Conservation (phyloP, 2,329 filamentous ascomycete genomes). For the Microcyclospora pomicola region DNA sequence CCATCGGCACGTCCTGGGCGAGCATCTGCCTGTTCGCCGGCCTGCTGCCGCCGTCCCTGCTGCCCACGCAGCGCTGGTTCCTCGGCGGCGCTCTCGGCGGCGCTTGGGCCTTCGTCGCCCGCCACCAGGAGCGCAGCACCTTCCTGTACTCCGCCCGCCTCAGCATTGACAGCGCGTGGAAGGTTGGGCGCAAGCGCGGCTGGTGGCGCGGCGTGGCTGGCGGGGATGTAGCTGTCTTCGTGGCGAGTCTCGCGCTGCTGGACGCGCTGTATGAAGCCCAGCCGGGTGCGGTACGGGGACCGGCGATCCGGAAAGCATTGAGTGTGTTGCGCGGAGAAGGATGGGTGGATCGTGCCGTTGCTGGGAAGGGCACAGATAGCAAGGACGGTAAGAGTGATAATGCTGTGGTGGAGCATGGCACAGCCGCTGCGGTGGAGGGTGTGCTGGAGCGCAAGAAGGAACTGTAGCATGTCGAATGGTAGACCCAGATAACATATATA, state of each 20-base stretch:
- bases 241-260: conserved; percentile 61
- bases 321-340: conserved; percentile 64
- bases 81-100: conserved; percentile 76
- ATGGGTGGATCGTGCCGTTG: conserved; percentile 49
- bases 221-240: conserved; percentile 75
- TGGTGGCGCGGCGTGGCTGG: conserved; percentile 75
- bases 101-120: conserved; percentile 68
- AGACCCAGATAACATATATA: too few species aligned
- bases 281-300: conserved; percentile 53
- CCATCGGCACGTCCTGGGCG: conserved; percentile 79
- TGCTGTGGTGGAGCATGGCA: not conserved
- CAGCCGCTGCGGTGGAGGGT: too few species aligned
- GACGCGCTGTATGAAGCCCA: conserved; percentile 65
- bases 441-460: too few species aligned
- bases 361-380: conserved; percentile 3
- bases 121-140: conserved; percentile 47
- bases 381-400: not conserved
- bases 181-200: conserved; percentile 78
- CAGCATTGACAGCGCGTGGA: conserved; percentile 78
- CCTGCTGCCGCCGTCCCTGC: conserved; percentile 56
- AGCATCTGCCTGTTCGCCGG: conserved; percentile 79
- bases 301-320: conserved; percentile 54
- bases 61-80: conserved; percentile 80
- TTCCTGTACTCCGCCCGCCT: conserved; percentile 68
- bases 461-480: too few species aligned